Evolutionary conservation across 2,329 filamentous ascomycete genomes (phyloP), one percentile per base, ranked within the genome.

Genomic region (Sporothrix protearum): DNA sequence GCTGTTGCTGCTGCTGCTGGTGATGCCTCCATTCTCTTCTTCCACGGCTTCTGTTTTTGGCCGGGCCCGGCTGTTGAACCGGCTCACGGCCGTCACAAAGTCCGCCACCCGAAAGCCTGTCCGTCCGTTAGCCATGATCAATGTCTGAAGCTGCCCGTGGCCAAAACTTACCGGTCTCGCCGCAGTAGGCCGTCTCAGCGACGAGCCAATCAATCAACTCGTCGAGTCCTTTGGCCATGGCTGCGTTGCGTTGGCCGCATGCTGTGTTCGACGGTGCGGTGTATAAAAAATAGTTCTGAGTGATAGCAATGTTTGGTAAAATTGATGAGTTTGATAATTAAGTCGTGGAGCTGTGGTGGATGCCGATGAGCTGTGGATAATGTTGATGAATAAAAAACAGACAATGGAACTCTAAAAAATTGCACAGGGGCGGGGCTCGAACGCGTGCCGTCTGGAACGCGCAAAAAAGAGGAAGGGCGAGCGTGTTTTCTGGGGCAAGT

Each of bases 171-270:
- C 82, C 82, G 74, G 78, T 78, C 70, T 81, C 78, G 45, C 82
- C 82, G 47, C 80, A 80, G 75, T 82, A 83, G 22, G 82, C 82
- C 55, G 83, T 82, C 77, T 84, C 81, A 1, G 78, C 79, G 71
- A 84, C 78, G 72, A 84, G 80, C 73, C 79, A 80, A 75, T 84
- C 82, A 68, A 84, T 79, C 75, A 84, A 77, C 76, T 81, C 81
- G 76, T 84, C 82, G 72, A 83, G 80, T 75, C 81, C 82, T 74
- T 76, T 79, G 61, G 78, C 78, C 80, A 81, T 81, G 33, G 55
- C 72, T 45, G 47, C 39, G 49, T 53, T 19, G 42, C 25, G 25
- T 39, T n/a, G n/a, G n/a, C 59, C 57, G 39, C 71, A 72, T 73
- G 42, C 71, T 64, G n/a, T 12, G 14, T 63, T 19, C 47, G 39